Evolutionary conservation across 176 grass and related monocot species (phyloP).

Genomic region (Oryza rufipogon): DNA sequence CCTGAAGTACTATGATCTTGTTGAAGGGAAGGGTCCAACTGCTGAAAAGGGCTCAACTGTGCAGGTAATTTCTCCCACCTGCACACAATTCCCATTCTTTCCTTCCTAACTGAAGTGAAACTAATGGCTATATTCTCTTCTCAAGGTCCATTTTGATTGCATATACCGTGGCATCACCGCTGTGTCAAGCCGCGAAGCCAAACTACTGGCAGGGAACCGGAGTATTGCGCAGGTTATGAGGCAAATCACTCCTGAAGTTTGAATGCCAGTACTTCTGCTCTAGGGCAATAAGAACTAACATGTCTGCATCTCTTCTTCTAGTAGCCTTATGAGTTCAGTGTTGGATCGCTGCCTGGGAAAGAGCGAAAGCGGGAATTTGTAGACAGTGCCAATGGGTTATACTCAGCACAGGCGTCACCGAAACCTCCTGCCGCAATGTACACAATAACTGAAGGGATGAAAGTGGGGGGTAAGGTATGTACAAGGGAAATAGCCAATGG

Average conservation of each 20-base stretch:
- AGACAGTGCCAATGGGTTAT: conserved; percentile 83
- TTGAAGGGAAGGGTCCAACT: conserved; percentile 69
- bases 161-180: conserved; percentile 81
- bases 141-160: conserved; percentile 94
- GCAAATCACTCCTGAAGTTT: background rate
- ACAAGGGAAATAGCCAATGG: background rate
- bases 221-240: conserved; percentile 87
- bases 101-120: background rate
- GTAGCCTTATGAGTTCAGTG: conserved; percentile 98
- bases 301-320: conserved; percentile 52
- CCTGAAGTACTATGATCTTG: conserved; percentile 88
- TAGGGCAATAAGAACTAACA: conserved; percentile 35
- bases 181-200: conserved; percentile 85
- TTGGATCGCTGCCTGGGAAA: conserved; percentile 81
- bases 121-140: background rate
- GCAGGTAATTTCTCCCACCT: conserved; percentile 44
- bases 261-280: background rate
- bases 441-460: conserved; percentile 90
- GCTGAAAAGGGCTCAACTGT: conserved; percentile 77
- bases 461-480: conserved; percentile 86
- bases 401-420: conserved; percentile 80
- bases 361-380: conserved; percentile 88
- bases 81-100: background rate
- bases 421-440: conserved; percentile 86
- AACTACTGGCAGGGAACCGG: conserved; percentile 90